Evolutionary conservation across 768 basidiomycete genomes (phyloP), one percentile per base, ranked within the genome.

Genomic region (Mycena vitilis): DNA sequence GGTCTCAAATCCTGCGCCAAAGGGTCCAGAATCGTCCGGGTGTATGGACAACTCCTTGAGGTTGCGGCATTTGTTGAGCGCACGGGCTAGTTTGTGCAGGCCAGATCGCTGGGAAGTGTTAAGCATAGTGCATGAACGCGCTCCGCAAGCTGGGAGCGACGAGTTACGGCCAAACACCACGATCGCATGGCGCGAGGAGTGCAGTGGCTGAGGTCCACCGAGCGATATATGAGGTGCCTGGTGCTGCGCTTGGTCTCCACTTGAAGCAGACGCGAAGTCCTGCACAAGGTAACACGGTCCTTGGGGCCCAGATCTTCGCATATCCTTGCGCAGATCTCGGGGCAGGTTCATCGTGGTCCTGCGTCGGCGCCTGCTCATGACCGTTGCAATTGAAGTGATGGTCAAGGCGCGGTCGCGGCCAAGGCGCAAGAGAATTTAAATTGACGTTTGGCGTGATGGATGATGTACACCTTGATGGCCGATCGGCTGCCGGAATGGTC

Each of bases 241-340:
- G n/a, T n/a, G 61, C 55, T 68, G 67, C 2, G 67, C 67, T 23
- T 58, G 61, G 15, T 59, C 56, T 40, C 48, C 42, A n/a, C n/a
- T n/a, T n/a, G n/a, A 15, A 68, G 63, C 47, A 60, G 49, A 36
- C 67, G 67, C 34, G 61, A 68, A 34, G 61, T 68, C n/a, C 57
- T 44, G 30, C 30, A 68, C 45, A 68, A 49, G 48, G 42, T 54
- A 37, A 63, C 56, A 49, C 18, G 64, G 57, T 65, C 64, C 36
- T 59, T 58, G 30, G 11, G 48, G 13, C 38, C 48, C 40, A 65
- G 25, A 23, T 22, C 49, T 18, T 65, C 49, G 64, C 64, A 65
- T 16, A 65, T 59, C 40, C 44, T 36, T 34, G 64, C 64, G 13
- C 64, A 65, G 40, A 65, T 65, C 53, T 65, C 64, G 48, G 64